A percentile compares a stretch with the other conserved stretches of the same genome.
These are phyloP conservation scores for Hordeum vulgare DNA, from an alignment of 176 grass and related monocot species.

Conservation along the genomic window MorexV3_pseudomolecules_assembly NC_058518.1:492704577-492705076, in stretches of 20 bases:
- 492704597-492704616: constrained; percentile 47
- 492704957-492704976: constrained; percentile 14
- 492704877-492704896: neutral
- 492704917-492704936: constrained; percentile 38
- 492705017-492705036: constrained; percentile 5
- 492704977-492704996: constrained; percentile 31
- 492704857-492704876: too few relatives aligned
- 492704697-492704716: constrained; percentile 68
- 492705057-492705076: constrained; percentile 58
- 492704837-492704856: constrained; percentile 57
- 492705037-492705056: neutral
- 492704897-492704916: constrained; percentile 17
- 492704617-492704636: neutral
- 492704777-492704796: constrained; percentile 21
- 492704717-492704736: constrained; percentile 81
- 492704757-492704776: constrained; percentile 76
- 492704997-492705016: constrained; percentile 65
- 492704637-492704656: too few relatives aligned
- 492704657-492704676: too few relatives aligned
- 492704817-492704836: constrained; percentile 51
- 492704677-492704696: constrained; percentile 71
- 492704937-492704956: constrained; percentile 38
- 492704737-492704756: constrained; percentile 56
- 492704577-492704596: constrained; percentile 81
- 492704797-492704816: constrained; percentile 7